Base-by-base conservation (phyloP, 345 rosid species). In the Xanthoceras sorbifolium region DNA sequence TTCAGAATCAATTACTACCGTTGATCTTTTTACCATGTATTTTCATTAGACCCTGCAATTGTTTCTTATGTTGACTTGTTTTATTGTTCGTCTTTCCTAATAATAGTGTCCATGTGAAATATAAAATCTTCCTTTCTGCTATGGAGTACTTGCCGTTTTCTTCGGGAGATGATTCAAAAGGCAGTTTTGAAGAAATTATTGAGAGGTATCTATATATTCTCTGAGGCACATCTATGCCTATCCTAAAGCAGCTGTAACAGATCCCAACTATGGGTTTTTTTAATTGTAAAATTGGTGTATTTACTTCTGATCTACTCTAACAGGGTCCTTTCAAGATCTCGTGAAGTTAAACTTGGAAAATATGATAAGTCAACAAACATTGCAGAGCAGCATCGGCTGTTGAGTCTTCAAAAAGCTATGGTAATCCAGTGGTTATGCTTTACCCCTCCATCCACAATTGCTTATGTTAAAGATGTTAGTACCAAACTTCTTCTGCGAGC, bases 401-500 rank as follows among this genome's bases (percentile, higher is more conserved):
- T 88, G 80, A 96, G 98, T 87, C 95, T 96, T 77, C 93, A 93
- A 76, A 96, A 96, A 80, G 98, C 99, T 78, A 88, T 85, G 86
- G 95, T 85, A 59, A 89, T 95, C 78, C 99, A 93, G 80, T 95
- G 98, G 97, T 96, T 95, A 72, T 95, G 99, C 89, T 95, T 95
- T 82, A 92, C 97, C 64, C 97, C 99, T 64, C 99, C 98, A 55
- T 89, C 96, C 69, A 92, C 97, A 61, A 91, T 90, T 82, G 69
- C 84, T 50, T 78, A 91, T 77, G 97, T 90, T 73, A 82, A 87
- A 65, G 92, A 82, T 69, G 83, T 92, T 76, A 85, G 95, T 76
- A 78, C 86, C 71, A 93, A 90, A 84, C 91, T 96, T 80, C 88
- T 90, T 75, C 75, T 86, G 83, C 90, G 86, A 79, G 97, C 99